Base-by-base conservation (phyloP, 768 basidiomycete species). In the Phylloporus sp. region DNA sequence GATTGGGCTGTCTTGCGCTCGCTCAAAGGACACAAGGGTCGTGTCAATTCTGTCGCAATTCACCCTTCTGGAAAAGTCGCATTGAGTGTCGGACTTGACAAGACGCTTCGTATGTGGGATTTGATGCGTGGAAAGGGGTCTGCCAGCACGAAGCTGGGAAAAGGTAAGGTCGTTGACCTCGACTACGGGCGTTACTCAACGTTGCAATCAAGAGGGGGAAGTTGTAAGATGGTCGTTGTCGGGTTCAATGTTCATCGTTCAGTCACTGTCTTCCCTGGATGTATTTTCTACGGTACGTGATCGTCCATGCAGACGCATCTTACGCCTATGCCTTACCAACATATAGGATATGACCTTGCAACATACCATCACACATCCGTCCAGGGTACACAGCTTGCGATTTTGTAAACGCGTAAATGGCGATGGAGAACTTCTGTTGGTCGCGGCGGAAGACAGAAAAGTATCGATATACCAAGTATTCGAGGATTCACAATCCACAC, bases 31-130 rank as follows among this genome's bases (percentile, higher is more conserved):
- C 96, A 99, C 70, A 94, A 92, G 50, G 94, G 89, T 1, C 81
- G 89, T 21, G 84, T 98, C 49, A 97, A 97, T 63, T 78, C 79
- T 27, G 78, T 96, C 29, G 89, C 90, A 3, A 83, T 97, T 3
- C 96, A 99, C 60, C 95, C 92, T 0, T 86, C 89, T 0, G 90
- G 94, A 6, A 89, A 97, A 58, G 79, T 97, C 15, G 94, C 86
- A 1, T 66, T 99, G 32, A 91, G 84, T 50, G 92, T 97, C 0
- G 95, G 96, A 7, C 85, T 83, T 58, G 96, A 98, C 59, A 76
- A 78, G 53, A 90, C 88, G 4, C 55, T 98, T 48, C 78, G 93
- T 34, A 96, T 99, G 94, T 99, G 96, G 96, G 96, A 99, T 72
- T 71, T 99, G 39, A 94, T 97, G 90, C 74, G 94, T 36, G 95